Percentiles rank a stretch among this genome's conserved stretches.
These are phyloP conservation scores for Sporothrix euskadiensis DNA, from an alignment of 2,329 filamentous ascomycete species.

Conservation along the genomic window DNA sequence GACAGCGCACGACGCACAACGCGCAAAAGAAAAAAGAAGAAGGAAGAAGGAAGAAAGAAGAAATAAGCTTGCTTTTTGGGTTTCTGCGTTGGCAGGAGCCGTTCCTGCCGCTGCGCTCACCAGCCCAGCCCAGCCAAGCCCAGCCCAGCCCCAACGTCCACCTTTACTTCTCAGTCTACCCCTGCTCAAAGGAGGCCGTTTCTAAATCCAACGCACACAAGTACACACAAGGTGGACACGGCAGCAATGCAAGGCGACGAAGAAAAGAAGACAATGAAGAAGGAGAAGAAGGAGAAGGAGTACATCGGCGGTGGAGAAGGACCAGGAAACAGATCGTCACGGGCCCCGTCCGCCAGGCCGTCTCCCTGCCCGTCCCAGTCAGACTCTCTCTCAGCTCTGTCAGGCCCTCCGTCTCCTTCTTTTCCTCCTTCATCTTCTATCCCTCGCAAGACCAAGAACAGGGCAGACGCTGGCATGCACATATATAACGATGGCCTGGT, in stretches of 20 bases:
- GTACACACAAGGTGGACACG: not conserved
- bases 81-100: not conserved
- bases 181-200: not conserved
- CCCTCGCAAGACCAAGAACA: not conserved
- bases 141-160: not conserved
- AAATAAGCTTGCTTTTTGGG: not conserved
- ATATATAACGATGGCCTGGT: conserved; percentile 14
- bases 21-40: not conserved
- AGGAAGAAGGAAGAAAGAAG: no score
- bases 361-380: conserved; percentile 2
- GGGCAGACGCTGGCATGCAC: not conserved
- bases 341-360: conserved; percentile 5
- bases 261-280: not conserved
- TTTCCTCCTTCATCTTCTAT: not conserved
- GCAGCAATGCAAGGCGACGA: conserved; percentile 12
- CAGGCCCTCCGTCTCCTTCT: not conserved
- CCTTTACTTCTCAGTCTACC: not conserved
- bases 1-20: not conserved
- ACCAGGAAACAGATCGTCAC: conserved; percentile 14
- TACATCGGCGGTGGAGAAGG: not conserved
- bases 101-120: not conserved
- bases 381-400: not conserved
- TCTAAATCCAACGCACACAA: not conserved
- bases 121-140: not conserved
- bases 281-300: not conserved